Percentiles rank a stretch among this genome's conserved stretches.
Conservation (phyloP, 75 land plant species). For the Picea glauca region DNA sequence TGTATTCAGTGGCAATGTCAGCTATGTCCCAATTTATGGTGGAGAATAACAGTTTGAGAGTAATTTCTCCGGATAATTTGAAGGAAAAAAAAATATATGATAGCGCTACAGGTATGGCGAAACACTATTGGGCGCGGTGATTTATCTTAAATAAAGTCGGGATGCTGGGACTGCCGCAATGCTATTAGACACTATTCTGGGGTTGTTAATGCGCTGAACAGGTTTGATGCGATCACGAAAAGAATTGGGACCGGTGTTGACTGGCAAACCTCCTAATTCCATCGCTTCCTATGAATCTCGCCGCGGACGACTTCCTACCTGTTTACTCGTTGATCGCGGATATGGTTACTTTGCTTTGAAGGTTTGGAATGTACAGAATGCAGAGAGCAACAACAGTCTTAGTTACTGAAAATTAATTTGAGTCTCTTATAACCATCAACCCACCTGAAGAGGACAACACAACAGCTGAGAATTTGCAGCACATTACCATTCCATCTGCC, state of each 20-base stretch:
- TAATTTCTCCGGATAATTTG: constrained; percentile 68
- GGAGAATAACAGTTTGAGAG: constrained; percentile 84
- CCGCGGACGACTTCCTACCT: constrained; percentile 62
- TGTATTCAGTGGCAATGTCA: background rate
- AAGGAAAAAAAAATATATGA: constrained; percentile 50
- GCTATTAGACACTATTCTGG: too few species aligned
- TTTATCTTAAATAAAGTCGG: constrained; percentile 53
- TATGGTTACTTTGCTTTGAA: too few species aligned
- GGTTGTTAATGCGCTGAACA: too few species aligned
- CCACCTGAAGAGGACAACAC: too few species aligned
- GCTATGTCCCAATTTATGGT: constrained; percentile 50
- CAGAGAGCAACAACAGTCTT: too few species aligned
- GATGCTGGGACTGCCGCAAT: constrained; percentile 26
- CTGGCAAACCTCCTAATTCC: constrained; percentile 33
- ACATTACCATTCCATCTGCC: too few species aligned
- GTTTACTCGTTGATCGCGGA: constrained; percentile 79
- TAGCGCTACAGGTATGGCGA: constrained; percentile 87
- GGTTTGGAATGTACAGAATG: too few species aligned
- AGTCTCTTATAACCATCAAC: too few species aligned
- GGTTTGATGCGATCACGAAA: too few species aligned
- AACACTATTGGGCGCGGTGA: constrained; percentile 70
- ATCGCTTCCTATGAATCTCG: constrained; percentile 49
- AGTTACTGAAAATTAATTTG: too few species aligned
- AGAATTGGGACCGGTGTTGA: too few species aligned
- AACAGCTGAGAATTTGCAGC: too few species aligned